Conservation (phyloP, 2,329 filamentous ascomycete species). For the Zymoseptoria crescenta region DNA sequence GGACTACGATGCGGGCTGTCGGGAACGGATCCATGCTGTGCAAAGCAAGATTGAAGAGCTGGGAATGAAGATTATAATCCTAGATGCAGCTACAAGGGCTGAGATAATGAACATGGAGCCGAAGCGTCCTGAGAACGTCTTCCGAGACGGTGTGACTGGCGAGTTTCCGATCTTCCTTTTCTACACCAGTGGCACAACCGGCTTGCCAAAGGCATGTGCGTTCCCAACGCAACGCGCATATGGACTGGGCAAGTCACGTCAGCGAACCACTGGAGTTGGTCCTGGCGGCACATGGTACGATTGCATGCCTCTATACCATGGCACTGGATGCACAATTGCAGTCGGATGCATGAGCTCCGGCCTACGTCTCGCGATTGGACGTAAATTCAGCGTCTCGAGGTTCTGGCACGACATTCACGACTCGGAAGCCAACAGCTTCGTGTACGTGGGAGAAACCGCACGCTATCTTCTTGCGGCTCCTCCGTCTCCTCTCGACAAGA, state of each 20-base stretch:
- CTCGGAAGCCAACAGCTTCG: constrained; percentile 60
- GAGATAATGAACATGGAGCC: constrained; percentile 43
- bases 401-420: constrained; percentile 69
- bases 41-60: constrained; percentile 43
- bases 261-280: constrained; percentile 30
- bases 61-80: constrained; percentile 49
- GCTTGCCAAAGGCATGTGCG: constrained; percentile 62
- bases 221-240: constrained; percentile 49
- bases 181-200: constrained; percentile 71
- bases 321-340: constrained; percentile 57
- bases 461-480: constrained; percentile 65
- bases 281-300: constrained; percentile 60
- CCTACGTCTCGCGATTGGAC: constrained; percentile 54
- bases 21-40: constrained; percentile 49
- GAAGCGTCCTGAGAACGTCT: constrained; percentile 47
- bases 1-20: constrained; percentile 43
- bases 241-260: constrained; percentile 31
- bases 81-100: constrained; percentile 44
- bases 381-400: constrained; percentile 58
- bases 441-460: constrained; percentile 71
- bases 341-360: constrained; percentile 50
- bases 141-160: constrained; percentile 45
- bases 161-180: constrained; percentile 56
- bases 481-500: constrained; percentile 51
- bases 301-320: constrained; percentile 73